Percentiles rank a stretch among this genome's conserved stretches.
These are phyloP conservation scores for Malus hybrid DNA, from an alignment of 331 rosid genomes.

Conservation along the genomic window DNA sequence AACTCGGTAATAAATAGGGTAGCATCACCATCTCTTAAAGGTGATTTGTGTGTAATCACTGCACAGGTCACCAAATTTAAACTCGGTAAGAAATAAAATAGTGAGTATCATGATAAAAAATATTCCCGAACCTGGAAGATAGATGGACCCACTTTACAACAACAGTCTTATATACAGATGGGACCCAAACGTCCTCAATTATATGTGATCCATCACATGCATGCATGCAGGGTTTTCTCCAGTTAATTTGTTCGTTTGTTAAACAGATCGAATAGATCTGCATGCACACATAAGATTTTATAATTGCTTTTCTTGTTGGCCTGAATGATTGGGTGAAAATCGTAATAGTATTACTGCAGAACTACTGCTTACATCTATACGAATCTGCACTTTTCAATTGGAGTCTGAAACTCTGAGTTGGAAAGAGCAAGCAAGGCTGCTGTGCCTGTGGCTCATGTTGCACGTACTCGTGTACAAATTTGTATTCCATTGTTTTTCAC, in stretches of 20 bases:
- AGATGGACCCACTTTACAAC: slow-evolving; percentile 10
- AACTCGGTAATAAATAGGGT: too few species aligned
- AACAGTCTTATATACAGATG: background rate
- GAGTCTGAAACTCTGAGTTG: too few species aligned
- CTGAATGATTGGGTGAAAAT: too few species aligned
- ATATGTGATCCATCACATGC: slow-evolving; percentile 21
- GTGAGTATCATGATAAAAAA: too few species aligned
- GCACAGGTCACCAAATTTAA: too few species aligned
- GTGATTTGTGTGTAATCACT: too few species aligned
- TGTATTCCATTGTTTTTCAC: too few species aligned
- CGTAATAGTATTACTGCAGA: background rate
- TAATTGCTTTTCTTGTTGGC: background rate
- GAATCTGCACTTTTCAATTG: background rate
- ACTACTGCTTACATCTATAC: background rate
- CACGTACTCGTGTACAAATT: too few species aligned
- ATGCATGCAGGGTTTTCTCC: background rate
- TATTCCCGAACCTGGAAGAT: background rate
- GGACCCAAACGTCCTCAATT: slow-evolving; percentile 15
- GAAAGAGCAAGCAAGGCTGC: too few species aligned
- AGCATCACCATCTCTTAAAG: too few species aligned
- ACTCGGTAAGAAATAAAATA: too few species aligned
- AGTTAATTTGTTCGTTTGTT: background rate
- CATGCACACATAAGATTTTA: background rate
- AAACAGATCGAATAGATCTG: background rate
- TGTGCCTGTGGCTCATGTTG: too few species aligned